Conservation (phyloP, 768 basidiomycete genomes). For the Gloeophyllum trabeum region DNA sequence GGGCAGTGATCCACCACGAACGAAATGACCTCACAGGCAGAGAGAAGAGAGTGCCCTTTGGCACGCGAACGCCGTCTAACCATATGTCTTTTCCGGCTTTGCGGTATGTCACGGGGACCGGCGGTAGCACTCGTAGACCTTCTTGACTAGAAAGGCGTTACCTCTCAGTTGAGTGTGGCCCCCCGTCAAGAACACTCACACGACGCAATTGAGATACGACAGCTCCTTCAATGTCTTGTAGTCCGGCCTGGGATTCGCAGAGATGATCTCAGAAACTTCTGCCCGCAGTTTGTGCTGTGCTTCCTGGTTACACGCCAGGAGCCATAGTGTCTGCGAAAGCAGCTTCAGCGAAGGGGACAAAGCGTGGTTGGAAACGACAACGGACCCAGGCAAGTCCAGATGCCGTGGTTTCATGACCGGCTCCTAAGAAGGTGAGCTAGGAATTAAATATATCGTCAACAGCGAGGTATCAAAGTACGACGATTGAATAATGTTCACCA, state of each 20-base stretch:
- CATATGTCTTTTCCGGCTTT: conserved; percentile 5
- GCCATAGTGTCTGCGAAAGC: conserved; percentile 32
- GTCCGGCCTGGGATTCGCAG: conserved; percentile 5
- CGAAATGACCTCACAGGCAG: conserved; percentile 18
- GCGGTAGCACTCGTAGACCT: conserved; percentile 10
- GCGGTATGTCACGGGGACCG: conserved; percentile 12
- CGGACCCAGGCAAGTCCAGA: conserved; percentile 37
- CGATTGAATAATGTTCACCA: conserved; percentile 17
- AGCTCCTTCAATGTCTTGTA: conserved; percentile 9
- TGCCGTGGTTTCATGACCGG: conserved; percentile 32
- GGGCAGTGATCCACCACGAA: not conserved
- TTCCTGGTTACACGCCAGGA: conserved; percentile 37
- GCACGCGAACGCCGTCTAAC: conserved; percentile 29
- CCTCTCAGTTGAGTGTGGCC: not conserved
- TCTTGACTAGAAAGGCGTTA: conserved; percentile 7
- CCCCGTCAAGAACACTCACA: conserved; percentile 5
- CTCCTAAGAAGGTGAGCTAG: conserved; percentile 36
- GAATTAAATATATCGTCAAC: no score
- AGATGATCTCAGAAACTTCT: conserved; percentile 33
- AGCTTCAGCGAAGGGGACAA: no score
- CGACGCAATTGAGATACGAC: conserved; percentile 7
- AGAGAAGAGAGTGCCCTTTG: conserved; percentile 30
- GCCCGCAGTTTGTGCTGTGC: conserved; percentile 39
- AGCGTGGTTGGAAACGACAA: no score
- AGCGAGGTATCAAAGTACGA: not conserved